phyloP scores from a whole-genome alignment of 805 yeast genomes.

The Clavispora santaluciae region DNA sequence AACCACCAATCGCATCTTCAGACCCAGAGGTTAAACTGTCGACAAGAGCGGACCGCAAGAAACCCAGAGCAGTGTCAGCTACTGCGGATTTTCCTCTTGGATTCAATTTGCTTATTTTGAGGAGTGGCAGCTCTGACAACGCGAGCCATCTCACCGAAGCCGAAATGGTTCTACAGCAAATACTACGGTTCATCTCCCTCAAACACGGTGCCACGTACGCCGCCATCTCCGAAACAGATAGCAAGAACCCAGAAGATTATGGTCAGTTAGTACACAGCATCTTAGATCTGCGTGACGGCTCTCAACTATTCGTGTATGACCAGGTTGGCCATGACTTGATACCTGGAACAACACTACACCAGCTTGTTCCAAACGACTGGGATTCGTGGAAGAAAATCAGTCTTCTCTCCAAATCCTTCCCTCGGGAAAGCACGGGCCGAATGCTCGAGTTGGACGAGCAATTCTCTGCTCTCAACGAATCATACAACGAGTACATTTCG shows the following conservation, averaged over 20 bases:
- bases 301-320: conserved; percentile 5
- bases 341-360: conserved; percentile 10
- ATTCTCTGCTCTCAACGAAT: conserved; percentile 13
- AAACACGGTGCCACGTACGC: conserved; percentile 26
- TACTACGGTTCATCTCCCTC: conserved; percentile 28
- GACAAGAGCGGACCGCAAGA: too few relatives aligned
- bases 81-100: conserved; percentile 20
- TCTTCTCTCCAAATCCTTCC: conserved; percentile 24
- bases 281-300: background rate
- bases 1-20: too few relatives aligned
- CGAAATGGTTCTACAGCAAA: conserved; percentile 29
- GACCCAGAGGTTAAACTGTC: too few relatives aligned
- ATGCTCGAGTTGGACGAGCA: conserved; percentile 16
- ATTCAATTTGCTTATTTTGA: conserved; percentile 12
- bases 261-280: conserved; percentile 3
- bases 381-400: conserved; percentile 52
- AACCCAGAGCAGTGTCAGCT: too few relatives aligned
- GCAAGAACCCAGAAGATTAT: conserved; percentile 3
- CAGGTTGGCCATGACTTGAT: conserved; percentile 3
- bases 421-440: conserved; percentile 9
- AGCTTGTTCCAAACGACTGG: conserved; percentile 43
- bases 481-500: conserved; percentile 11
- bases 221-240: conserved; percentile 11
- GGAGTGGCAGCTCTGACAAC: conserved; percentile 7
- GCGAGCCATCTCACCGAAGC: conserved; percentile 16